phyloP scores from a whole-genome alignment of 139 green algal species.

The Pseudopediastrum boryanum region DNA sequence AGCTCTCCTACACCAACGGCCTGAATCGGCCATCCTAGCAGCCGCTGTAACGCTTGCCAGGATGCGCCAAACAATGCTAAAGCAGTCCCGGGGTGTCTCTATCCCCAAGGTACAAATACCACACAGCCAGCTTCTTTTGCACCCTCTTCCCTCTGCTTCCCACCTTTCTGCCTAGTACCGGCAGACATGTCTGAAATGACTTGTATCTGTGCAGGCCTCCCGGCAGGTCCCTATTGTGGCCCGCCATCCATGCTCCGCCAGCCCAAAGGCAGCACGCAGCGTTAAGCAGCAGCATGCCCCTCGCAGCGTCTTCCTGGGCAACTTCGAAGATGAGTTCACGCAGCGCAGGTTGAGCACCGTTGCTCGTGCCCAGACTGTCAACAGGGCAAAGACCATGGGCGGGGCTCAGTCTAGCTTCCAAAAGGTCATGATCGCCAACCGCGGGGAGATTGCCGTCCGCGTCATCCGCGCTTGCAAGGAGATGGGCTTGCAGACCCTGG shows the following conservation, averaged over 20 bases:
- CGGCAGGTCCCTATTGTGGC: background rate
- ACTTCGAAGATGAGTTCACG: conserved; percentile 15
- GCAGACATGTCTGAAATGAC: background rate
- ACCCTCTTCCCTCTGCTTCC: too few species aligned
- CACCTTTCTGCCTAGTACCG: too few species aligned
- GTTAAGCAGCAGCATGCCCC: conserved; percentile 5
- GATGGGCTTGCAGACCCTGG: conserved; percentile 88
- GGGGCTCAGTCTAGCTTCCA: conserved; percentile 32
- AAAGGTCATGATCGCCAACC: conserved; percentile 91
- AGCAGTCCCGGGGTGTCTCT: too few species aligned
- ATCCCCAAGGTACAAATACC: too few species aligned
- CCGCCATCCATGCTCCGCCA: background rate
- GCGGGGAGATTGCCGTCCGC: conserved; percentile 93
- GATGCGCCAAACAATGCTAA: too few species aligned
- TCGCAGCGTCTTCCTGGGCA: conserved; percentile 18
- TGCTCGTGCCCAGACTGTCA: conserved; percentile 14
- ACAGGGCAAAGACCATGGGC: background rate
- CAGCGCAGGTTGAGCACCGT: conserved; percentile 27
- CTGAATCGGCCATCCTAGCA: too few species aligned
- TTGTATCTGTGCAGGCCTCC: background rate
- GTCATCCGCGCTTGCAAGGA: conserved; percentile 95
- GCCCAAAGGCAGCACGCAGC: too few species aligned
- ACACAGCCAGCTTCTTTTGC: too few species aligned
- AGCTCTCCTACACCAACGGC: too few species aligned
- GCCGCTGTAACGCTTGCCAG: too few species aligned